Evolutionary conservation across 495 filamentous ascomycete species (phyloP).

Genomic region (Cryomyces minteri): DNA sequence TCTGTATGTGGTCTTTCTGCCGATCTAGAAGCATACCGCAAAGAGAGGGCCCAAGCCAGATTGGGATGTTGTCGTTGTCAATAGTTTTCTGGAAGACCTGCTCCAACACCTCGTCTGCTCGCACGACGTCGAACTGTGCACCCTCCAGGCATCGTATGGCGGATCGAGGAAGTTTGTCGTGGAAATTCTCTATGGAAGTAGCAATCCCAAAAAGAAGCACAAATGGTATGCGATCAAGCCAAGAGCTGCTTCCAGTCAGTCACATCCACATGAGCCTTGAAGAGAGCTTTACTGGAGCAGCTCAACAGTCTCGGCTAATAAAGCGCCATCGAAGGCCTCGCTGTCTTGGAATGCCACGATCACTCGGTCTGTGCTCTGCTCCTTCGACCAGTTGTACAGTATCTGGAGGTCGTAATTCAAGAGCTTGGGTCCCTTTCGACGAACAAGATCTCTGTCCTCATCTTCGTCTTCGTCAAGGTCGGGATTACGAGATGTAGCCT

Average conservation of each 20-base stretch:
- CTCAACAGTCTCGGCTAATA: slow-evolving; percentile 61
- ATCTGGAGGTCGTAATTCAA: slow-evolving; percentile 84
- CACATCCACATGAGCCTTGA: not conserved
- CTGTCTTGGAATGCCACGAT: slow-evolving; percentile 74
- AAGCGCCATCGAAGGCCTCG: slow-evolving; percentile 70
- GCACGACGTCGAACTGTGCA: slow-evolving; percentile 67
- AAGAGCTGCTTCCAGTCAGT: slow-evolving; percentile 36
- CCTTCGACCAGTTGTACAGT: slow-evolving; percentile 45
- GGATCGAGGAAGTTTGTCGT: slow-evolving; percentile 61
- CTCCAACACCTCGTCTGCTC: slow-evolving; percentile 56
- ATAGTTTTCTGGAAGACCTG: slow-evolving; percentile 57
- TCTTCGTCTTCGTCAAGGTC: slow-evolving; percentile 29
- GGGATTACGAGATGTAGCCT: slow-evolving; percentile 38
- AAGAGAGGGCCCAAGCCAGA: slow-evolving; percentile 53
- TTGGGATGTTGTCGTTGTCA: slow-evolving; percentile 27
- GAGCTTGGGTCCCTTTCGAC: slow-evolving; percentile 40
- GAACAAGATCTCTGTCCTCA: slow-evolving; percentile 29
- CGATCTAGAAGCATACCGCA: slow-evolving; percentile 48
- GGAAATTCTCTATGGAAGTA: slow-evolving; percentile 78
- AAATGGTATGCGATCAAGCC: slow-evolving; percentile 80
- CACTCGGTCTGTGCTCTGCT: slow-evolving; percentile 37
- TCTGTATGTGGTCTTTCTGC: slow-evolving; percentile 73
- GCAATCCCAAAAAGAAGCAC: slow-evolving; percentile 74
- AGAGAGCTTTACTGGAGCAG: slow-evolving; percentile 47
- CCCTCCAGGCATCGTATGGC: slow-evolving; percentile 54